Conservation (phyloP, 2,329 filamentous ascomycete genomes). For the Rhynchosporium agropyri region DNA sequence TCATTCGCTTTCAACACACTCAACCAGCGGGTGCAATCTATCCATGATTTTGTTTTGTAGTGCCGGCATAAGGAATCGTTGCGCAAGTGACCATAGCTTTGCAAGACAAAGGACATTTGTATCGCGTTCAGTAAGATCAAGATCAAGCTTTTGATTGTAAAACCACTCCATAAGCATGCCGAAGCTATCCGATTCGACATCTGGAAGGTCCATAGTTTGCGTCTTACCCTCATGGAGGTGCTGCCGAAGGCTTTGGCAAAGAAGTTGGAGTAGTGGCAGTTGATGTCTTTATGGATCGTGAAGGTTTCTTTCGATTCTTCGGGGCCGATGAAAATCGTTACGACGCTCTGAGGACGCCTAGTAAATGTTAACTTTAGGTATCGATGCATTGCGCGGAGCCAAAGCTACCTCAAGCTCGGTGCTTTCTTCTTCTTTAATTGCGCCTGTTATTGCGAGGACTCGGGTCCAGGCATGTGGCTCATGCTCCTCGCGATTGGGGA, state of each 20-base stretch:
- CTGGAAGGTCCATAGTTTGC: slow-evolving; percentile 16
- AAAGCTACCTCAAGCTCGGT: slow-evolving; percentile 8
- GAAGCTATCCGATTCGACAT: slow-evolving; percentile 15
- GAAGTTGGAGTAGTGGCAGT: slow-evolving; percentile 23
- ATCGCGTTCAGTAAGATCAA: not conserved
- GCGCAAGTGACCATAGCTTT: slow-evolving; percentile 13
- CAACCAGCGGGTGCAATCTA: not conserved
- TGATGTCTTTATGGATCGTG: slow-evolving; percentile 21
- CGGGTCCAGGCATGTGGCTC: not conserved
- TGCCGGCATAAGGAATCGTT: not conserved
- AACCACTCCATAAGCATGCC: slow-evolving; percentile 21
- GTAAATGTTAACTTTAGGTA: not conserved
- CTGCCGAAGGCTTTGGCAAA: slow-evolving; percentile 22
- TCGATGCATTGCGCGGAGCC: no score
- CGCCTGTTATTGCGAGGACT: not conserved
- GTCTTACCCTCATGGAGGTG: slow-evolving; percentile 11
- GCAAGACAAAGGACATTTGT: not conserved
- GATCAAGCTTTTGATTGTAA: slow-evolving; percentile 9
- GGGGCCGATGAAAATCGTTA: not conserved
- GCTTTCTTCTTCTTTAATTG: not conserved
- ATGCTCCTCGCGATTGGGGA: not conserved
- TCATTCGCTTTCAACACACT: not conserved
- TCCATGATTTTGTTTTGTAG: slow-evolving; percentile 18
- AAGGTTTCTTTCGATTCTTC: slow-evolving; percentile 11
- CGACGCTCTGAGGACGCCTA: slow-evolving; percentile 9